Evolutionary conservation across 1,139 yeast species (phyloP).

Genomic region (Pneumocystis oryctolagi): DNA sequence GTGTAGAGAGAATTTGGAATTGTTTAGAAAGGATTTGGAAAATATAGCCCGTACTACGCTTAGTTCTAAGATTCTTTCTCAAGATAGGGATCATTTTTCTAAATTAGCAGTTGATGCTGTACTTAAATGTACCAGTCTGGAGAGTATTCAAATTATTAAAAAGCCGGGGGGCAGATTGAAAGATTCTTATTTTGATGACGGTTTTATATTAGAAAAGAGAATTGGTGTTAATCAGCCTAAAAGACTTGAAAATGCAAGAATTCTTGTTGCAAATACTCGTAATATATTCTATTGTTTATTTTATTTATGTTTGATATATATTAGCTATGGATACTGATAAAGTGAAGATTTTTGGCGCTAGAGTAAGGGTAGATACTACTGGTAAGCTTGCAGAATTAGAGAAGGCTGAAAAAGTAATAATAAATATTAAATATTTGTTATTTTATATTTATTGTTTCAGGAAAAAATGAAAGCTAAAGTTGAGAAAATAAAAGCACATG

Average conservation of each 20-base stretch:
- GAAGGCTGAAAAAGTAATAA: conserved; percentile 53
- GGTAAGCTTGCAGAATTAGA: conserved; percentile 89
- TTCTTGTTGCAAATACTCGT: conserved; percentile 78
- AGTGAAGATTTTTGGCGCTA: conserved; percentile 94
- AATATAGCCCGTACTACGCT: conserved; percentile 87
- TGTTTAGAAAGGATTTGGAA: conserved; percentile 62
- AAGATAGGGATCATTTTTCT: conserved; percentile 81
- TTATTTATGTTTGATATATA: not conserved
- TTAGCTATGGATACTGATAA: conserved; percentile 84
- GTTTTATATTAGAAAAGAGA: conserved; percentile 57
- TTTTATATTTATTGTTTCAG: conserved; percentile 19
- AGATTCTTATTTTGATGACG: conserved; percentile 91
- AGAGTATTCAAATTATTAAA: conserved; percentile 84
- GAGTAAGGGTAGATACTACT: conserved; percentile 90
- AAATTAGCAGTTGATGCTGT: conserved; percentile 89
- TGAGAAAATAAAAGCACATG: conserved; percentile 67
- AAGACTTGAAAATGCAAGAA: conserved; percentile 64
- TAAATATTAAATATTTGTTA: not conserved
- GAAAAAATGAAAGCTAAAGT: conserved; percentile 84
- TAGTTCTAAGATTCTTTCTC: conserved; percentile 85
- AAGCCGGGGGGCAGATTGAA: conserved; percentile 84
- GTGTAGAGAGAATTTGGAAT: conserved; percentile 31
- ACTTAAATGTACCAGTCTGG: conserved; percentile 78
- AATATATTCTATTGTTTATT: not conserved
- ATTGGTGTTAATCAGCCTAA: conserved; percentile 94